Conservation (phyloP, 1,139 yeast genomes). For the Protomyces macrosporus region DNA sequence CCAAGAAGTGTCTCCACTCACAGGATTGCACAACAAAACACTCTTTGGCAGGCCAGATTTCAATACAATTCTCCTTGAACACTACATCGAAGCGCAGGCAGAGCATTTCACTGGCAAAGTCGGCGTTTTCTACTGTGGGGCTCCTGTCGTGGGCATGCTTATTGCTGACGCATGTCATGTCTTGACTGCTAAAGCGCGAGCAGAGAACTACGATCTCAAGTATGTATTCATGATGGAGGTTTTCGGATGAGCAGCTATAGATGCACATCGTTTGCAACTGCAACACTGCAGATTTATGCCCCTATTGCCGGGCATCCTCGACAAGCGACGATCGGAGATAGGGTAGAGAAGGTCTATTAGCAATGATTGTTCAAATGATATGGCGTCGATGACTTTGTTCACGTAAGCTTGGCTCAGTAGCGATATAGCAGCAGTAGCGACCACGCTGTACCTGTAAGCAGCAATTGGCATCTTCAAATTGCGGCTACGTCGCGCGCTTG, state of each 20-base stretch:
- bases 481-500: no score
- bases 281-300: no score
- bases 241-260: neutral
- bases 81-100: neutral
- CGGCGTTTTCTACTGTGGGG: conserved; percentile 18
- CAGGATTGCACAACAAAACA: conserved; percentile 9
- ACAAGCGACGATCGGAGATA: no score
- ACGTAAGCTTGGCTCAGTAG: no score
- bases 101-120: neutral
- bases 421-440: no score
- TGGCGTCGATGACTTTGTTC: no score
- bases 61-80: neutral
- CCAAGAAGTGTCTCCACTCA: neutral
- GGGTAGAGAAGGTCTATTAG: no score
- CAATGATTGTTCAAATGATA: no score
- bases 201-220: neutral
- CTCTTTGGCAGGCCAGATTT: conserved; percentile 15
- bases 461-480: no score
- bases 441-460: no score
- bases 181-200: neutral
- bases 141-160: conserved; percentile 8
- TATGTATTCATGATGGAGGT: neutral
- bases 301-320: no score
- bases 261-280: neutral
- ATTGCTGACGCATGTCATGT: conserved; percentile 6